phyloP scores from a whole-genome alignment of 2,329 filamentous ascomycete genomes.

The Diplocarpon mali region DNA sequence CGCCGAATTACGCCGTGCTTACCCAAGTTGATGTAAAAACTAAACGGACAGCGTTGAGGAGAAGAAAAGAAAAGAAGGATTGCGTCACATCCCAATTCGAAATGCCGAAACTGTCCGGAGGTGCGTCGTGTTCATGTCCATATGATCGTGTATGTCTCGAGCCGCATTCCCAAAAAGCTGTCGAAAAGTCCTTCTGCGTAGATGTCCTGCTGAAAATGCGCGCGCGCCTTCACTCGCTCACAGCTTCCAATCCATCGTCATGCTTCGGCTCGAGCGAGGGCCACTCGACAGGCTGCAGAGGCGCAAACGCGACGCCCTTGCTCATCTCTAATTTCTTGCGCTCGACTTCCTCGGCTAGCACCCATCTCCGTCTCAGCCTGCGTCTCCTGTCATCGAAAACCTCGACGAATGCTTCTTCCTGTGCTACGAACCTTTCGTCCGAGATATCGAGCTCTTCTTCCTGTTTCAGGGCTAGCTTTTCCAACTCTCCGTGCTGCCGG shows the following conservation, averaged over 20 bases:
- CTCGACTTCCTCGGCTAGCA: conserved; percentile 40
- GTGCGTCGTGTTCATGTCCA: not conserved
- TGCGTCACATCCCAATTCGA: not conserved
- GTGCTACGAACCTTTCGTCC: conserved; percentile 35
- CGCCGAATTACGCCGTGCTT: conserved; percentile 68
- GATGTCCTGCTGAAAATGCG: not conserved
- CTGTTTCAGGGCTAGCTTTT: conserved; percentile 35
- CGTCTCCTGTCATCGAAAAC: conserved; percentile 36
- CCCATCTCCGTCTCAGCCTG: conserved; percentile 40
- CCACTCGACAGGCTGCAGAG: conserved; percentile 33
- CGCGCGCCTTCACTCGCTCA: conserved; percentile 13
- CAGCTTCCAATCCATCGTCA: conserved; percentile 14
- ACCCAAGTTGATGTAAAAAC: conserved; percentile 45
- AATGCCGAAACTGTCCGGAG: not conserved
- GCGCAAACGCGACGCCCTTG: conserved; percentile 34
- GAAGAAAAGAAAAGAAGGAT: not conserved
- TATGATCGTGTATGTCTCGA: not conserved
- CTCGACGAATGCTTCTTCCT: conserved; percentile 37
- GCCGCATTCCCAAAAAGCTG: not conserved
- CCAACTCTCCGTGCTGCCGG: conserved; percentile 42
- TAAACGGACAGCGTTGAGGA: not conserved
- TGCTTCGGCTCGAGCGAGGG: conserved; percentile 17
- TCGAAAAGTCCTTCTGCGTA: not conserved
- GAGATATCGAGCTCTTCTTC: conserved; percentile 38
- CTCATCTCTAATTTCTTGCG: conserved; percentile 40